Evolutionary conservation across 345 rosid species (phyloP), one percentile per base, ranked within the genome.

Genomic region (Turnera subulata): DNA sequence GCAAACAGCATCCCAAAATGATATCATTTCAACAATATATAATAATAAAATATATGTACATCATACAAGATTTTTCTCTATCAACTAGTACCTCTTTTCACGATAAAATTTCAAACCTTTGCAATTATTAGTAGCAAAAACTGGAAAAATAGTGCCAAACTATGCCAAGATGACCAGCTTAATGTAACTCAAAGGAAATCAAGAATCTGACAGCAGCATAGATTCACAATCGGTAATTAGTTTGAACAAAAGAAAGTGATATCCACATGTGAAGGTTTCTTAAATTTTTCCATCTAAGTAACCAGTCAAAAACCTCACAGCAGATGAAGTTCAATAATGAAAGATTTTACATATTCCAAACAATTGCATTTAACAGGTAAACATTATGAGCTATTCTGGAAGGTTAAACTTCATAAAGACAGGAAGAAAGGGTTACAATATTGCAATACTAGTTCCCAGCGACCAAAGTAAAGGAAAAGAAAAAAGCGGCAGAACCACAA

Each of bases 1-100:
- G 82, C 50, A 66, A 78, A 55, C 35, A 29, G 8, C 35, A 29
- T 29, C 35, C n/a, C 35, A 29, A 29, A 29, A 29, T 29, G 8
- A 29, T 29, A 29, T n/a, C 4, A 29, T 29, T 29, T 29, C 35
- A 29, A 8, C 8, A 29, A 3, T 4, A 29, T 29, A 29, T 4
- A 29, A 29, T 29, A 29, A 29, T 3, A 29, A n/a, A n/a, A n/a
- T n/a, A n/a, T n/a, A n/a, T n/a, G n/a, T n/a, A n/a, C n/a, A n/a
- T n/a, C n/a, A n/a, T n/a, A n/a, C n/a, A n/a, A n/a, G n/a, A n/a
- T n/a, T n/a, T n/a, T n/a, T n/a, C n/a, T n/a, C n/a, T n/a, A n/a
- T n/a, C n/a, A n/a, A n/a, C n/a, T n/a, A n/a, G n/a, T n/a, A n/a
- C n/a, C n/a, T n/a, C n/a, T n/a, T n/a, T n/a, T n/a, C n/a, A n/a